These are phyloP conservation scores for Xylariales sp. DNA, from an alignment of 2,329 filamentous ascomycete genomes.

Conservation along the genomic window DNA sequence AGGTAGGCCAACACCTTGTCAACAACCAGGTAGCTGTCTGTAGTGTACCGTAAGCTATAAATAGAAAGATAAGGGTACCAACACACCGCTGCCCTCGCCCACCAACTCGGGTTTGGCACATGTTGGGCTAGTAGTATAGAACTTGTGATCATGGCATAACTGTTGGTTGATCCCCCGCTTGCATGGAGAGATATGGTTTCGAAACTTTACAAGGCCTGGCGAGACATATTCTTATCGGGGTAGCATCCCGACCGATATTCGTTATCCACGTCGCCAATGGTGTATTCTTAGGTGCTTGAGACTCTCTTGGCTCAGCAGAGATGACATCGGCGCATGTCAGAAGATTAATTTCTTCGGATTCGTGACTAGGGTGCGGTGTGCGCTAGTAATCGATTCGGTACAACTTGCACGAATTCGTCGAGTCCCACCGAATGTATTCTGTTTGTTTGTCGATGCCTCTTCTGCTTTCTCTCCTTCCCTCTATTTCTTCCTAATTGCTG, in stretches of 20 bases:
- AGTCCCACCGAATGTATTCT: constrained; percentile 7
- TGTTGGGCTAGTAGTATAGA: not conserved
- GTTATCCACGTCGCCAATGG: constrained; percentile 18
- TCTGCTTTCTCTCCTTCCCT: not conserved
- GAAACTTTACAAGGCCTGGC: constrained; percentile 1
- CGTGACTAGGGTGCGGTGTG: constrained; percentile 10
- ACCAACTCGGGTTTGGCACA: not conserved
- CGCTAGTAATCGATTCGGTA: constrained; percentile 18
- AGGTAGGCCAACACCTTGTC: not conserved
- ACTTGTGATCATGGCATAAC: constrained; percentile 1
- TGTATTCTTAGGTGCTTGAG: constrained; percentile 13
- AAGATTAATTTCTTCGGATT: constrained; percentile 18
- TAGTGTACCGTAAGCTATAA: constrained; percentile 16
- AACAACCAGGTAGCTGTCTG: not conserved
- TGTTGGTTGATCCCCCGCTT: constrained; percentile 15
- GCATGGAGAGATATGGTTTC: constrained; percentile 22
- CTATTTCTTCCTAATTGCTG: not conserved
- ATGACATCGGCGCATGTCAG: constrained; percentile 9
- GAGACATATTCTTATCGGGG: not conserved
- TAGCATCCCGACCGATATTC: not conserved
- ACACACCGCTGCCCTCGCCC: constrained; percentile 20
- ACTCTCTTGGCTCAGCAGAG: constrained; percentile 4
- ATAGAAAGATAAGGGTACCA: constrained; percentile 31
- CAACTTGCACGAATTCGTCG: constrained; percentile 12
- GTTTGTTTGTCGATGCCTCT: constrained; percentile 11